Percentiles rank a stretch among this genome's conserved stretches.
phyloP scores from a whole-genome alignment of 129 eudicot species.

The Deinandra increscens region DNA sequence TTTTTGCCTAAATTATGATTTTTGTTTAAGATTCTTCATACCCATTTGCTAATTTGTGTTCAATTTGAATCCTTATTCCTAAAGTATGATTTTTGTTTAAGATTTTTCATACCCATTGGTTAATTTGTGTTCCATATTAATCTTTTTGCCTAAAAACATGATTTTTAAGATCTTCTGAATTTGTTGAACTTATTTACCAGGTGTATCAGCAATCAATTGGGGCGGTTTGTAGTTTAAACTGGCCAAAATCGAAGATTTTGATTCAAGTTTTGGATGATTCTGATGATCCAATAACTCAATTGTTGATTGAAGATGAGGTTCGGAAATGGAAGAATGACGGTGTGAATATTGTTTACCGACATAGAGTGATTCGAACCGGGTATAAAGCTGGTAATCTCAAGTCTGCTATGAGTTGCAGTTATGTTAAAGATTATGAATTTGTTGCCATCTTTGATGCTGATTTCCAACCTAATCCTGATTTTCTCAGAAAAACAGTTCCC shows the following conservation, averaged over 20 bases:
- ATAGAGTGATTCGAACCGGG: slow-evolving; percentile 70
- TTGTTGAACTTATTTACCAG: slow-evolving; percentile 38
- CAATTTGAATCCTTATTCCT: neutral
- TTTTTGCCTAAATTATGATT: no score
- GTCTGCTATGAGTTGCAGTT: slow-evolving; percentile 92
- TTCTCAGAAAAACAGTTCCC: slow-evolving; percentile 72
- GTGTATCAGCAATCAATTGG: slow-evolving; percentile 93
- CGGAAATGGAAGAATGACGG: slow-evolving; percentile 77
- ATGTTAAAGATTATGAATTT: slow-evolving; percentile 88
- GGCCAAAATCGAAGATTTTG: slow-evolving; percentile 75
- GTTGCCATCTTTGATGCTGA: slow-evolving; percentile 96
- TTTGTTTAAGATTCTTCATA: neutral
- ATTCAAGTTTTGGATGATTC: slow-evolving; percentile 93
- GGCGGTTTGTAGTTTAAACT: slow-evolving; percentile 84
- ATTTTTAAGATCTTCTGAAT: neutral
- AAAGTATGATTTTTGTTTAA: neutral
- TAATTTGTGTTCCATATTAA: neutral
- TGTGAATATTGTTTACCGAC: slow-evolving; percentile 79
- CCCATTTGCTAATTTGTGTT: neutral
- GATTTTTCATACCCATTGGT: neutral
- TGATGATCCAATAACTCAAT: slow-evolving; percentile 69
- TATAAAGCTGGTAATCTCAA: slow-evolving; percentile 96
- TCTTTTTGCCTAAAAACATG: neutral
- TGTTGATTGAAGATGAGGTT: slow-evolving; percentile 80
- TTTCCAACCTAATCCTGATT: slow-evolving; percentile 83